These are phyloP conservation scores for Verticillium tricorpus DNA, from an alignment of 2,329 filamentous ascomycete genomes.

Conservation along the genomic window DNA sequence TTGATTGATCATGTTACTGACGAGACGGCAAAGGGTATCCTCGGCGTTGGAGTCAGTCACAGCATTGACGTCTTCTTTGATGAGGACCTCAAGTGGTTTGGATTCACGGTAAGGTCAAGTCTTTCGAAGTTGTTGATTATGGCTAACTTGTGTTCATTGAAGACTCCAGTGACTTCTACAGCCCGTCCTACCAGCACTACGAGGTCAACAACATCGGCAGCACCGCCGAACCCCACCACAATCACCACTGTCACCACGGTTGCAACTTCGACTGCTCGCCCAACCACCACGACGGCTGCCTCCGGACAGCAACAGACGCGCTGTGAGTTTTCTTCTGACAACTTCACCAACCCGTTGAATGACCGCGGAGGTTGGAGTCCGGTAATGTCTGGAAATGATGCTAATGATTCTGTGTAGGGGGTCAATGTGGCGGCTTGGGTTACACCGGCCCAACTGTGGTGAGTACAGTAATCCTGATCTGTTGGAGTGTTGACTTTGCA, in stretches of 20 bases:
- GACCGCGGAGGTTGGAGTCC: too few relatives aligned
- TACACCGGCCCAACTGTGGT: neutral
- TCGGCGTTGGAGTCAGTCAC: conserved; percentile 8
- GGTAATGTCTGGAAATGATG: too few relatives aligned
- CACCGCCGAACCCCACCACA: conserved; percentile 1
- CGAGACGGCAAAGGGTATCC: conserved; percentile 6
- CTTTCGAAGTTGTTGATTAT: too few relatives aligned
- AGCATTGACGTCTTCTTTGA: conserved; percentile 11
- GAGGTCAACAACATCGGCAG: conserved; percentile 4
- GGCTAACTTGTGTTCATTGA: too few relatives aligned
- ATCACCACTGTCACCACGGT: conserved; percentile 1
- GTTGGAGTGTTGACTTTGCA: too few relatives aligned
- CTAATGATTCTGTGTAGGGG: neutral
- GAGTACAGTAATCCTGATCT: too few relatives aligned
- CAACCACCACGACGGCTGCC: neutral
- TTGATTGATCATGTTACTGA: conserved; percentile 2
- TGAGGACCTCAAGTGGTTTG: conserved; percentile 13
- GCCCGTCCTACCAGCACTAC: neutral
- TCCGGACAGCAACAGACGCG: neutral
- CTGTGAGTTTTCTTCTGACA: neutral
- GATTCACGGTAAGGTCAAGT: conserved; percentile 2
- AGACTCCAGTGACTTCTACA: conserved; percentile 9
- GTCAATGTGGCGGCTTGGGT: neutral
- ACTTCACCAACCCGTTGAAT: too few relatives aligned
- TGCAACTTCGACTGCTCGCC: neutral